Evolutionary conservation across 106 monocot genomes (phyloP).

Genomic region (Phalaenopsis aphrodite): DNA sequence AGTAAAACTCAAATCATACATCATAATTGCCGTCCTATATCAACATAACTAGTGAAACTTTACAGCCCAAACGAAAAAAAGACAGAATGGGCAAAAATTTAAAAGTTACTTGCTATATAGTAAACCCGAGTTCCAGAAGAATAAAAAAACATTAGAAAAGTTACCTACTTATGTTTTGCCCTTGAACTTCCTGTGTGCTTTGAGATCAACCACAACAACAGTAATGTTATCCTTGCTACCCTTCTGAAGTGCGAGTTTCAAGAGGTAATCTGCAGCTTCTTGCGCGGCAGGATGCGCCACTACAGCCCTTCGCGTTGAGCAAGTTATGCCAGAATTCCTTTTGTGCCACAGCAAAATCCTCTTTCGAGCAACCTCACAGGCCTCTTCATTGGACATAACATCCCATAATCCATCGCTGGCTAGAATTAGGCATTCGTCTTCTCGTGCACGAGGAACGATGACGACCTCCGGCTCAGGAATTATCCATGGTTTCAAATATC

Average conservation of each 20-base stretch:
- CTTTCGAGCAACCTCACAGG: constrained; percentile 46
- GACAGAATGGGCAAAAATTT: not conserved
- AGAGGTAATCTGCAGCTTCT: constrained; percentile 58
- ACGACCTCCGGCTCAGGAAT: constrained; percentile 66
- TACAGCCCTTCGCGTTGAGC: constrained; percentile 11
- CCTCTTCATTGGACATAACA: constrained; percentile 56
- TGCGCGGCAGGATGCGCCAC: constrained; percentile 45
- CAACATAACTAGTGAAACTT: not conserved
- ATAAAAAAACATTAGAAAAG: not conserved
- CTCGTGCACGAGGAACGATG: constrained; percentile 29
- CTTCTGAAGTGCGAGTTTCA: constrained; percentile 49
- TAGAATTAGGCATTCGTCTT: constrained; percentile 61
- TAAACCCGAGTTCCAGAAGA: not conserved
- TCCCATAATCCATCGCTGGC: constrained; percentile 74
- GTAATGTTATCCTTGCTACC: constrained; percentile 81
- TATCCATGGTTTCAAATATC: constrained; percentile 67
- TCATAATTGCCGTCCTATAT: too few species aligned
- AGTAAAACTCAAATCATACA: too few species aligned
- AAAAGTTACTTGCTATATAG: not conserved
- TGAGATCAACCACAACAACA: constrained; percentile 30
- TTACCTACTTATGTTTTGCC: constrained; percentile 4
- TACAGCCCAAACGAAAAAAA: constrained; percentile 3
- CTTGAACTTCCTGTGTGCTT: constrained; percentile 7
- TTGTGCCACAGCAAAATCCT: constrained; percentile 59
- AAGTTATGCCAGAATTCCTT: constrained; percentile 26